Evolutionary conservation across 805 yeast genomes (phyloP).

Genomic region (Clavispora asparagi): DNA sequence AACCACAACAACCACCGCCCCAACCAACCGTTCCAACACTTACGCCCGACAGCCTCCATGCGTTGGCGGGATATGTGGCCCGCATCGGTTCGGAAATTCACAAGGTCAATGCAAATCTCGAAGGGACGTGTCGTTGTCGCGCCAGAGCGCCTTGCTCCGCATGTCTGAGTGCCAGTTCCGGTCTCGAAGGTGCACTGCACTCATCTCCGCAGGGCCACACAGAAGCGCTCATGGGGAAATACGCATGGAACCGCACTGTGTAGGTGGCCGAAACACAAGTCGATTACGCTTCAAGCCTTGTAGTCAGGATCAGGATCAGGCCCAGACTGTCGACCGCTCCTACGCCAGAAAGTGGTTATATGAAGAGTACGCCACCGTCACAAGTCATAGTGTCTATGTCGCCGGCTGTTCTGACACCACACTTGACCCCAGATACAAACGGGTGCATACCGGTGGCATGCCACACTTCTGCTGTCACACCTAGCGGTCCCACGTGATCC

Average conservation of each 20-base stretch:
- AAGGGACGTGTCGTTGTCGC: not conserved
- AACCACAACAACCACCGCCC: not conserved
- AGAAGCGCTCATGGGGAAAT: conserved; percentile 11
- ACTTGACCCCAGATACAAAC: no score
- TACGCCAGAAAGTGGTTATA: no score
- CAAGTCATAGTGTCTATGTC: no score
- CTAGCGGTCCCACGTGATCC: no score
- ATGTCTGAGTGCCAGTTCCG: conserved; percentile 3
- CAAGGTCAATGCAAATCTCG: conserved; percentile 1
- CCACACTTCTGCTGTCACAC: no score
- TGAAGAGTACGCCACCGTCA: no score
- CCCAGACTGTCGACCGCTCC: no score
- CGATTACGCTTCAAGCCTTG: no score
- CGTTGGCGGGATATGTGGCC: conserved; percentile 1
- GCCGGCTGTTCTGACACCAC: no score
- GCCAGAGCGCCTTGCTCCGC: not conserved
- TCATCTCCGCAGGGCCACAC: conserved; percentile 7
- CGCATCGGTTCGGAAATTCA: conserved; percentile 3
- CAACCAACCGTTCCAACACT: not conserved
- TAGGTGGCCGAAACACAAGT: no score
- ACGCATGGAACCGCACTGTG: conserved; percentile 13
- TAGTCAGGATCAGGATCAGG: no score
- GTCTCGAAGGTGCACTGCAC: not conserved
- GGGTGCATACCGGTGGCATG: no score
- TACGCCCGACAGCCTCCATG: not conserved